Evolutionary conservation across 257 asterid genomes (phyloP).

Genomic region (Nicotiana benthamiana): DNA sequence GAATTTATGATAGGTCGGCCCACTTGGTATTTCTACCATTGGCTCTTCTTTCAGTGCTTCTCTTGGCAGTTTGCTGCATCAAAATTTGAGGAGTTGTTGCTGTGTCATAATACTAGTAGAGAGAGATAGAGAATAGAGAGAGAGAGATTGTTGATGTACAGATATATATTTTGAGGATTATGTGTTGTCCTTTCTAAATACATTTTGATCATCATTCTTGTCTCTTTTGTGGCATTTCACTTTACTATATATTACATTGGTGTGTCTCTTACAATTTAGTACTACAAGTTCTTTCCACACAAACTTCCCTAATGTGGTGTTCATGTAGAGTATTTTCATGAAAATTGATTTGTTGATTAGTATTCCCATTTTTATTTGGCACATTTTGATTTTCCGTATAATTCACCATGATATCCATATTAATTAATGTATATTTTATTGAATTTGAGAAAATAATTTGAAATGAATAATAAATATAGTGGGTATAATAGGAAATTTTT

Average conservation of each 20-base stretch:
- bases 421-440: too few relatives aligned
- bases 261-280: neutral
- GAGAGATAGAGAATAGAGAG: conserved; percentile 14
- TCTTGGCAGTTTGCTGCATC: conserved; percentile 26
- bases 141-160: conserved; percentile 31
- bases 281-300: neutral
- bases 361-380: neutral
- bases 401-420: too few relatives aligned
- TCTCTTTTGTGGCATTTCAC: neutral
- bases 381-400: too few relatives aligned
- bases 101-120: neutral
- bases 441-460: too few relatives aligned
- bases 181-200: conserved; percentile 15
- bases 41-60: conserved; percentile 23
- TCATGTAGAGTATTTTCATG: neutral
- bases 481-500: too few relatives aligned
- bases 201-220: conserved; percentile 23
- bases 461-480: too few relatives aligned
- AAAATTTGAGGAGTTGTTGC: conserved; percentile 12
- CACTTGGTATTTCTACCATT: conserved; percentile 25
- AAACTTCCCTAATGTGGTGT: neutral
- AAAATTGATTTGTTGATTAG: neutral
- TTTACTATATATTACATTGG: neutral
- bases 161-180: conserved; percentile 20
- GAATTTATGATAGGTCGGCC: conserved; percentile 19